Evolutionary conservation across 352 stramenopile genomes (phyloP).

Genomic region (Pythium folliculosum): DNA sequence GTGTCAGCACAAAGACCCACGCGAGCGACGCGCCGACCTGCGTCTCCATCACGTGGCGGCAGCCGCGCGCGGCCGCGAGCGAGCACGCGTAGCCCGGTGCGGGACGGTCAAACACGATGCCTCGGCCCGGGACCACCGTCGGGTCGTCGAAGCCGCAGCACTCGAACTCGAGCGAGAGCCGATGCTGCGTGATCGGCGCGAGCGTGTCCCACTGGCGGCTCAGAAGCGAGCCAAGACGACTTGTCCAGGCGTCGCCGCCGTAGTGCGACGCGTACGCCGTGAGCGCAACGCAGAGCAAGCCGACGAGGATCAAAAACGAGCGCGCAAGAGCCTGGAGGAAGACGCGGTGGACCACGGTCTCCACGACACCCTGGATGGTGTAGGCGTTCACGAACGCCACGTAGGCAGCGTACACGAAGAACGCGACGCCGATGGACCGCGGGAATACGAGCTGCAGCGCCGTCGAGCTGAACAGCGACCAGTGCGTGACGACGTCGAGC

Average conservation of each 20-base stretch:
- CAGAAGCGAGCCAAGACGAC: conserved; percentile 20
- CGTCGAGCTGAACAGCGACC: conserved; percentile 39
- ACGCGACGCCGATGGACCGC: conserved; percentile 28
- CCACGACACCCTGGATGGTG: conserved; percentile 16
- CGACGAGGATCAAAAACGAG: conserved; percentile 15
- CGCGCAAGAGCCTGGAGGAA: conserved; percentile 26
- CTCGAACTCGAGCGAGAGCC: conserved; percentile 31
- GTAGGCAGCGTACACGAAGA: conserved; percentile 27
- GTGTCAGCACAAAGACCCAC: conserved; percentile 20
- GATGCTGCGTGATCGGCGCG: conserved; percentile 23
- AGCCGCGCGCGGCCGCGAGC: conserved; percentile 22
- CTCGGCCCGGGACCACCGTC: conserved; percentile 22
- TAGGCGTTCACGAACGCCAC: conserved; percentile 29
- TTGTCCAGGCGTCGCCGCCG: conserved; percentile 3
- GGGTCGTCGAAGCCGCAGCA: conserved; percentile 44
- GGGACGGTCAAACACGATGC: conserved; percentile 28
- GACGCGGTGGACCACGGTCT: conserved; percentile 20
- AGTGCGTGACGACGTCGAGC: conserved; percentile 34
- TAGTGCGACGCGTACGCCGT: conserved; percentile 19
- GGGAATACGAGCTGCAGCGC: conserved; percentile 38
- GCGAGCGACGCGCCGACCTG: conserved; percentile 23
- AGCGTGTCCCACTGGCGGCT: conserved; percentile 35
- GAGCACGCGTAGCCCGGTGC: conserved; percentile 27
- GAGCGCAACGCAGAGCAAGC: conserved; percentile 29
- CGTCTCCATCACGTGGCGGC: conserved; percentile 21